These are phyloP conservation scores for Wallacemonas sp. DNA, from an alignment of 208 protist genomes.

Conservation along the genomic window DNA sequence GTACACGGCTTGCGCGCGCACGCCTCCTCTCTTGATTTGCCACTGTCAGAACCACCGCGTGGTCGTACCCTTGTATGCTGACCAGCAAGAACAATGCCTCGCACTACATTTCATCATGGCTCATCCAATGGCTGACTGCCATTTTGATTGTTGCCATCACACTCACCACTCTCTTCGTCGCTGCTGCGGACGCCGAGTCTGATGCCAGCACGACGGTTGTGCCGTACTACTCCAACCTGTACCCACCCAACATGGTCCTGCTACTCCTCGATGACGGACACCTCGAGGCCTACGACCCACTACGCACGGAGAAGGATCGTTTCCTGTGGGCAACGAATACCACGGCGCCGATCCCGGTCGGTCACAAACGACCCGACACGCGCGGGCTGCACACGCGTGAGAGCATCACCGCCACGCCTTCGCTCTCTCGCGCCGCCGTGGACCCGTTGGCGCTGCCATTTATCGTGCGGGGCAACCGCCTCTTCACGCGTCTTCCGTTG, in stretches of 20 bases:
- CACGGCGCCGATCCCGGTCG: not conserved
- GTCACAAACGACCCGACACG: conserved; percentile 18
- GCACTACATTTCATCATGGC: too few relatives aligned
- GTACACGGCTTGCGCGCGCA: too few relatives aligned
- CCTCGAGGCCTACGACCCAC: conserved; percentile 44
- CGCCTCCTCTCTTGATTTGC: too few relatives aligned
- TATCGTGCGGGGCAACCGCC: conserved; percentile 53
- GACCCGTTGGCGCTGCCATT: conserved; percentile 78
- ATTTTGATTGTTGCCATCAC: too few relatives aligned
- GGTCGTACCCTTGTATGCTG: too few relatives aligned
- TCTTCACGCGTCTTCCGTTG: conserved; percentile 52
- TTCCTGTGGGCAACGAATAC: conserved; percentile 32
- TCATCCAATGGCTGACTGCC: too few relatives aligned
- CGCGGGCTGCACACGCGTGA: conserved; percentile 31
- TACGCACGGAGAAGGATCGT: conserved; percentile 13
- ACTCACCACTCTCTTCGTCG: too few relatives aligned
- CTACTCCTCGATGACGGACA: conserved; percentile 47
- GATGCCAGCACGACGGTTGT: too few relatives aligned
- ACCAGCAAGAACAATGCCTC: too few relatives aligned
- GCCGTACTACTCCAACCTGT: conserved; percentile 40
- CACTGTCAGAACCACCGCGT: too few relatives aligned
- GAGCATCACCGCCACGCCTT: conserved; percentile 28
- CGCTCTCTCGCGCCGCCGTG: conserved; percentile 12
- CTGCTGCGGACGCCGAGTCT: too few relatives aligned
- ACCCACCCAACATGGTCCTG: conserved; percentile 35